phyloP scores from a whole-genome alignment of 23 red algal genomes.

The Chondrus crispus region DNA sequence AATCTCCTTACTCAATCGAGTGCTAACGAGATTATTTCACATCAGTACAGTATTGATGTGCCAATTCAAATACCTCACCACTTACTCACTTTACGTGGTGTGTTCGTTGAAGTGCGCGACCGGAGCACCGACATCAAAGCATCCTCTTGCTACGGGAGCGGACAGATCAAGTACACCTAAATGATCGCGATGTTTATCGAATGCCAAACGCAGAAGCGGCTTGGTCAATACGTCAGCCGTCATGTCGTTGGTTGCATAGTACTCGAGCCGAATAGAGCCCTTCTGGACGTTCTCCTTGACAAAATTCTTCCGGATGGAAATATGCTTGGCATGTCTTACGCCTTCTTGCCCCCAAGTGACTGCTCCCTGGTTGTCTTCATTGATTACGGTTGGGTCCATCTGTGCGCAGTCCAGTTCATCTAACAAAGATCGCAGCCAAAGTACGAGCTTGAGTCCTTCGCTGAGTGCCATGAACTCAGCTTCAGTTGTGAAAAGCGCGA shows the following conservation, averaged over 20 bases:
- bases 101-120: too few relatives aligned
- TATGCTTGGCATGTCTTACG: slow-evolving; percentile 27
- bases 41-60: too few relatives aligned
- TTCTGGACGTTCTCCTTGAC: slow-evolving; percentile 6
- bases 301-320: slow-evolving; percentile 1
- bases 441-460: background rate
- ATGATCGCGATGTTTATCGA: background rate
- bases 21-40: too few relatives aligned
- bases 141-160: too few relatives aligned
- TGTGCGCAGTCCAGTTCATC: background rate
- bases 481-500: slow-evolving; percentile 45
- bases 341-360: background rate
- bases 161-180: too few relatives aligned
- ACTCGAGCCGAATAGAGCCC: background rate
- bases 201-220: background rate
- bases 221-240: slow-evolving; percentile 34
- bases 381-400: background rate
- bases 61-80: too few relatives aligned
- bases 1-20: too few relatives aligned
- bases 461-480: slow-evolving; percentile 28
- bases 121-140: too few relatives aligned
- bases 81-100: too few relatives aligned
- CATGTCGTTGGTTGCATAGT: background rate
- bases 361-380: slow-evolving; percentile 27
- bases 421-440: background rate